Base-by-base conservation (phyloP, 305 asterid species). In the Fraxinus angustifolia region DNA sequence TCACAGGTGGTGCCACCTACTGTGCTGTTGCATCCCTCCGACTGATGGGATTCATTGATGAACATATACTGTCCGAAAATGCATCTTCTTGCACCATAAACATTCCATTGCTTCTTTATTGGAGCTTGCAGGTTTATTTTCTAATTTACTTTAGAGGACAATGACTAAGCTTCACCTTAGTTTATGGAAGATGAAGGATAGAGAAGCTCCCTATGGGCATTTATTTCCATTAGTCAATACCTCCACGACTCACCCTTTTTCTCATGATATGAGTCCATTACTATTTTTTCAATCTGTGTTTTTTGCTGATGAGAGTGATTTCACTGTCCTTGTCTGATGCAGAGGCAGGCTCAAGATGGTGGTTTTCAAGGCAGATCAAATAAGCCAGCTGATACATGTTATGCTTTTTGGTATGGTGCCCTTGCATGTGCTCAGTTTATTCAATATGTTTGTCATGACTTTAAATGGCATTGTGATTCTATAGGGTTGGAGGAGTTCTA, bases 1-100 rank as follows among this genome's bases (percentile, higher is more conserved):
- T 89, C 86, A 78, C 98, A 95, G 99, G 98, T 86, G 98, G 99
- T 81, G 99, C 92, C 90, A 95, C 97, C 23, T 95, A 90, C 78
- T 95, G 99, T 86, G 99, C 99, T 79, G 95, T 94, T 87, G 94
- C 99, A 34, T 93, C 98, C 84, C 97, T 95, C 78, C 89, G 86
- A 82, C 90, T 95, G 87, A 94, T 95, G 98, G 99, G 96, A 78
- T 94, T 86, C 86, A 78, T 95, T 53, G 95, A 89, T 82, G 92
- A 94, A 50, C 93, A 89, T 85, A 31, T 86, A 38, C 81, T 88
- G 85, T 83, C 92, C 12, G 80, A 84, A 87, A 79, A 28, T 79
- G 84, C 48, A 86, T 85, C 87, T 82, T 87, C 86, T 79, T 77
- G 87, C 78, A 50, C 86, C 83, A 87, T 92, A 79, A 80, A 93